These are phyloP conservation scores for Terfezia boudieri DNA, from an alignment of 495 filamentous ascomycete species.

Conservation along the genomic window DNA sequence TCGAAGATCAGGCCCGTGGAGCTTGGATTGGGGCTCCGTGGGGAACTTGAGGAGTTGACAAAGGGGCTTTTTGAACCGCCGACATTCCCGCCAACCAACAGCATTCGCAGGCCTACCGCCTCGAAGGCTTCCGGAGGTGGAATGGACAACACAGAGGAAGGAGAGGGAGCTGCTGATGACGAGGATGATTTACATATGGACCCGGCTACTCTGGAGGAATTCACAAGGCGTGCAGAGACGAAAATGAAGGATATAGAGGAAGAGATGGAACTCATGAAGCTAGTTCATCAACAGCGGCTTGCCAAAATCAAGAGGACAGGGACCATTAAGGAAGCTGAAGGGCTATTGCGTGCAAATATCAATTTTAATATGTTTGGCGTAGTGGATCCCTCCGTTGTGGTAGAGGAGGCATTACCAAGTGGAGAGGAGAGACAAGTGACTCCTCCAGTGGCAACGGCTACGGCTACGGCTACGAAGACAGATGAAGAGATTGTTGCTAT, in stretches of 20 bases:
- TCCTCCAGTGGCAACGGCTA: slow-evolving; percentile 82
- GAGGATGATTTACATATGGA: slow-evolving; percentile 29
- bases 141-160: slow-evolving; percentile 25
- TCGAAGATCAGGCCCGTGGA: slow-evolving; percentile 69
- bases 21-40: slow-evolving; percentile 65
- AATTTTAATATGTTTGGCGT: not conserved
- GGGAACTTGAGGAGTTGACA: slow-evolving; percentile 61
- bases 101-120: slow-evolving; percentile 15
- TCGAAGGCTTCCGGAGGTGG: slow-evolving; percentile 22
- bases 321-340: slow-evolving; percentile 40
- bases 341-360: slow-evolving; percentile 29
- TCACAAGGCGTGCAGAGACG: slow-evolving; percentile 46
- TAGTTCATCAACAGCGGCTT: slow-evolving; percentile 49
- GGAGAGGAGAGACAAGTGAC: slow-evolving; percentile 58
- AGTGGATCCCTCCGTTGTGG: not conserved
- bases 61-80: slow-evolving; percentile 44
- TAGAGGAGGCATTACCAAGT: not conserved
- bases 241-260: slow-evolving; percentile 41
- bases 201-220: slow-evolving; percentile 29
- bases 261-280: slow-evolving; percentile 66
- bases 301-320: slow-evolving; percentile 47
- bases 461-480: slow-evolving; percentile 72
- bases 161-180: slow-evolving; percentile 41
- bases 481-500: slow-evolving; percentile 10
- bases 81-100: slow-evolving; percentile 25